Conservation (phyloP, 2,329 filamentous ascomycete species). For the Pezizomycotina sp. region DNA sequence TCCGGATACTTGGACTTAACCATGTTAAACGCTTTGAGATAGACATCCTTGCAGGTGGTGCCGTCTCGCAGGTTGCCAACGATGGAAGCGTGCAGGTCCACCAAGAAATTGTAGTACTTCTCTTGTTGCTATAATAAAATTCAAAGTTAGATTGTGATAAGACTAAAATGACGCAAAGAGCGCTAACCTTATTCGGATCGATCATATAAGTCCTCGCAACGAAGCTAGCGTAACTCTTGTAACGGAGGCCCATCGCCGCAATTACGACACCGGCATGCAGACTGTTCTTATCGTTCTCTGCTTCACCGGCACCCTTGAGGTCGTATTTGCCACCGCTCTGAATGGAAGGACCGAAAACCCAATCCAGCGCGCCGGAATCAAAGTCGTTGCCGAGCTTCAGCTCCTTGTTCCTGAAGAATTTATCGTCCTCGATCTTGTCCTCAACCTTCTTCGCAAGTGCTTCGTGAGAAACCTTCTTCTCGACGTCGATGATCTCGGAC, state of each 20-base stretch:
- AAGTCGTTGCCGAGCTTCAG: conserved; percentile 74
- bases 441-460: conserved; percentile 73
- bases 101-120: conserved; percentile 76
- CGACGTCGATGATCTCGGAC: conserved; percentile 85
- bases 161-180: neutral
- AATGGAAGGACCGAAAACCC: conserved; percentile 77
- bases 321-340: conserved; percentile 96
- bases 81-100: conserved; percentile 71
- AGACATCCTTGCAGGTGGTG: conserved; percentile 72
- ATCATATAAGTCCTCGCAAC: conserved; percentile 91
- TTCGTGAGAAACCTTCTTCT: conserved; percentile 92
- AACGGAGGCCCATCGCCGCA: conserved; percentile 76
- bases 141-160: conserved; percentile 1
- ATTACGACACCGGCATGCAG: conserved; percentile 89
- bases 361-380: conserved; percentile 76
- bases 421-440: conserved; percentile 77
- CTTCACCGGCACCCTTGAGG: conserved; percentile 58
- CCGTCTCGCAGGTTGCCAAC: conserved; percentile 84
- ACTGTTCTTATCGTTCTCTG: conserved; percentile 56
- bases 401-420: conserved; percentile 74
- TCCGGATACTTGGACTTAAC: conserved; percentile 87
- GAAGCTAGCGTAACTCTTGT: conserved; percentile 87
- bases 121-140: conserved; percentile 48
- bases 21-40: conserved; percentile 64
- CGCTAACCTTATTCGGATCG: conserved; percentile 67